Evolutionary conservation across 2,329 filamentous ascomycete species (phyloP), one percentile per base, ranked within the genome.

Genomic region (Chalara sp.): DNA sequence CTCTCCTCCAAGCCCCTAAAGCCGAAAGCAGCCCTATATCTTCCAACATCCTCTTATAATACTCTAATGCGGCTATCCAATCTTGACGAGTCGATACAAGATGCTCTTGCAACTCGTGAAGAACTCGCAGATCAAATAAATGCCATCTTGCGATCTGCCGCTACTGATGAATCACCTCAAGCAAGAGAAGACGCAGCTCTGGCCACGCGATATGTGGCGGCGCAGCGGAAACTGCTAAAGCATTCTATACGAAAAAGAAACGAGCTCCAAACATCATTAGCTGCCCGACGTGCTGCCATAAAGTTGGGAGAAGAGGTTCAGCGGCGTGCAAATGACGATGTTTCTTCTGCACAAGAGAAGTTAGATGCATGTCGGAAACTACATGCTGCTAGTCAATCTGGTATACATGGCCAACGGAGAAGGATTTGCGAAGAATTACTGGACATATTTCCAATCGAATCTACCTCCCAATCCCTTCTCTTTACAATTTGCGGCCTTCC

Each of bases 31-130:
- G 74, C 76, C 5, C 67, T 75, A 1, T 59, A 72, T 2, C 65
- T 79, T 0, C 71, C 79, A 0, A 90, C 86, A 0, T 90, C 89
- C 0, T 90, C 90, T 0, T 96, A 95, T 66, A 90, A 89, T 62
- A 82, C 87, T 2, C 74, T 97, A 21, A 92, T 96, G 84, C 85
- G 87, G 53, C 75, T 97, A 8, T 85, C 88, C 5, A 96, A 91
- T 52, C 76, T 97, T 12, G 89, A 96, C 56, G 88, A 87, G 64
- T 95, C 90, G 49, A 88, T 96, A 29, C 89, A 95, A 64, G 92
- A 97, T 67, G 90, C 90, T 1, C 71, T 96, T 7, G 80, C 83
- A 1, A 95, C 89, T 0, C 82, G 87, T 11, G 81, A 87, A 53
- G 76, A 78, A 48, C 75, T 97, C 6, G 82, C 88, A 45, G 70